Evolutionary conservation across 164 flowering plant genomes (phyloP), one percentile per base, ranked within the genome.

Genomic region (Pachysandra terminalis): DNA sequence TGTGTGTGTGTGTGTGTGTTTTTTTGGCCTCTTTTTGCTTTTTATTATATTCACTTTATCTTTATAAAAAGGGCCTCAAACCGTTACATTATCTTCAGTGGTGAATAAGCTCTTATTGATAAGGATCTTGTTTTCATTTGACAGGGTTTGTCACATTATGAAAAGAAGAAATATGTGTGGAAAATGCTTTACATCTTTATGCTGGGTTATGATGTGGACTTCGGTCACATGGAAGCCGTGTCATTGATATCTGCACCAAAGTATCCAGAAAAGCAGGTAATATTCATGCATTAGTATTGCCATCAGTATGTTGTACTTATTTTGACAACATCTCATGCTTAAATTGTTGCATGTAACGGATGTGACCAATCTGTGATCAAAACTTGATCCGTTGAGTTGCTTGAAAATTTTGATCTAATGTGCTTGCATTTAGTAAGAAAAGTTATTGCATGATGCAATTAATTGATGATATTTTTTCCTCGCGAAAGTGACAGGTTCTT

Each of bases 221-320:
- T 96, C 79, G 99, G 99, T 75, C 99, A 96, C 73, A 96, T 96
- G 99, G 99, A 96, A 83, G 96, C 98, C 57, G 98, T 96, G 72
- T 96, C 99, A 52, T 73, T 96, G 66, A 91, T 96, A 79, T 96
- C 99, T 74, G 98, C 99, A 22, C 98, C 99, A 59, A 96, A 96
- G 81, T 96, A 93, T 82, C 99, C 99, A 62, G 99, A 96, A 77
- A 96, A 96, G 80, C 99, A 93, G 97, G 98, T 88, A 75, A 58
- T 6, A 57, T 55, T 53, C 24, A 55, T 49, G 16, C n/a, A 56
- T 25, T 68, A 61, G 32, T 51, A 61, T 56, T n/a, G 24, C 32
- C 35, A 7, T 25, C 22, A n/a, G 32, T 40, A 23, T 56, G 17
- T 54, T 54, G 19, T 52, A 15, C 19, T 28, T 40, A 15, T 66